phyloP scores from a whole-genome alignment of 192 early-diverging fungal species.

The Borealophlyctis nickersoniae region DNA sequence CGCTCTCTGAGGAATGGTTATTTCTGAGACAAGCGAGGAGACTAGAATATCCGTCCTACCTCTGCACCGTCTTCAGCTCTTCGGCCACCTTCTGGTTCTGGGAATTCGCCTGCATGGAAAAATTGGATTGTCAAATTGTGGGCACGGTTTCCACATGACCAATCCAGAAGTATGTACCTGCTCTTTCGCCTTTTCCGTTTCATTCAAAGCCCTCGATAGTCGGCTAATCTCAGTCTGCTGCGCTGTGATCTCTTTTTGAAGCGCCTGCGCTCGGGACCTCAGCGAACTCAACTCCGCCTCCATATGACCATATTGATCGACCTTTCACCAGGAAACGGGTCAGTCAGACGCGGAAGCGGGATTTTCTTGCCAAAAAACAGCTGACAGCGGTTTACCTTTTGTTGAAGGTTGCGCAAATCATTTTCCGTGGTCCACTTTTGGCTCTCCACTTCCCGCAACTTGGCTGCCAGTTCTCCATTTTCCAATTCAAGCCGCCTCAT shows the following conservation, averaged over 20 bases:
- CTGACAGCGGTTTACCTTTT: too few species aligned
- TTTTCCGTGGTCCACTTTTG: constrained; percentile 9
- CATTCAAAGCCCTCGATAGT: constrained; percentile 12
- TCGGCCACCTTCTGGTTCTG: too few species aligned
- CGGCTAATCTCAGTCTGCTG: background rate
- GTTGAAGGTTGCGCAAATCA: constrained; percentile 4
- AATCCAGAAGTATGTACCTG: too few species aligned
- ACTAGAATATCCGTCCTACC: background rate
- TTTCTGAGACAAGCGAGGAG: background rate
- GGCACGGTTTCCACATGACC: too few species aligned
- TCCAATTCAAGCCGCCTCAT: constrained; percentile 9
- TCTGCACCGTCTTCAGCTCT: constrained; percentile 7
- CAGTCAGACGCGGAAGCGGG: too few species aligned
- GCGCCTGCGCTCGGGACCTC: too few species aligned
- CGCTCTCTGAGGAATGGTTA: constrained; percentile 29
- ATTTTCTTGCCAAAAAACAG: too few species aligned
- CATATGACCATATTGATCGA: too few species aligned
- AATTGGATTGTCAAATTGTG: too few species aligned
- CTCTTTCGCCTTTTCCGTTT: background rate
- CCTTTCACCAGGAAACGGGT: too few species aligned
- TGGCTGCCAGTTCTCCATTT: constrained; percentile 2
- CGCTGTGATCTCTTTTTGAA: constrained; percentile 15
- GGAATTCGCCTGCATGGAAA: constrained; percentile 10
- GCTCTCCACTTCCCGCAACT: constrained; percentile 11
- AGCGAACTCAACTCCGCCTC: too few species aligned